These are phyloP conservation scores for Chenopodium album DNA, from an alignment of 148 eudicot species.

Conservation along the genomic window DNA sequence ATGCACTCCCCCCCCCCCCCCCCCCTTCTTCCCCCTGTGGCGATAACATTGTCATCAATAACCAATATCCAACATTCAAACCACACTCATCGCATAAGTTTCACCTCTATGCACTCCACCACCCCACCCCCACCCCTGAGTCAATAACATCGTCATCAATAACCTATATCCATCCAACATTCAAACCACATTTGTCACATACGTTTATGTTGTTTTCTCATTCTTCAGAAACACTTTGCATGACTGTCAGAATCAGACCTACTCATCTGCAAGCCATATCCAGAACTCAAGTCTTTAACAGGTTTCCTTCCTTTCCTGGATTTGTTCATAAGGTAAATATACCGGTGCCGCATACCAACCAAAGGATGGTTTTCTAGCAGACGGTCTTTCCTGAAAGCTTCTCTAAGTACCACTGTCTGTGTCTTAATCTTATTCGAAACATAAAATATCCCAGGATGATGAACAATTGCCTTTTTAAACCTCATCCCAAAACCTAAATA, in stretches of 20 bases:
- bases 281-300: constrained; percentile 2
- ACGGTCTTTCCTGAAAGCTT: constrained; percentile 58
- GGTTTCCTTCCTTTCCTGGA: constrained; percentile 36
- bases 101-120: too few species aligned
- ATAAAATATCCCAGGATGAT: constrained; percentile 79
- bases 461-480: constrained; percentile 69
- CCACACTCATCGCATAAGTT: background rate
- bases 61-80: background rate
- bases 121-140: too few species aligned
- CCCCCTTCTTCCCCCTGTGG: background rate
- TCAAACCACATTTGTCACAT: background rate
- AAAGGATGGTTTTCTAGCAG: constrained; percentile 60
- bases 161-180: too few species aligned
- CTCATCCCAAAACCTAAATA: constrained; percentile 62
- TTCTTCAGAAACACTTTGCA: constrained; percentile 1
- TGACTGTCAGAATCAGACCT: constrained; percentile 7
- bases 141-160: too few species aligned
- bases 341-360: constrained; percentile 66
- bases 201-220: background rate
- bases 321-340: constrained; percentile 66
- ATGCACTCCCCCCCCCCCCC: background rate
- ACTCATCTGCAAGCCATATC: constrained; percentile 14
- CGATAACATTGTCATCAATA: background rate
- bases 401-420: constrained; percentile 79
- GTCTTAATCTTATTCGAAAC: constrained; percentile 71